phyloP scores from a whole-genome alignment of 1,284 basidiomycete species.

The Puccinia horiana region DNA sequence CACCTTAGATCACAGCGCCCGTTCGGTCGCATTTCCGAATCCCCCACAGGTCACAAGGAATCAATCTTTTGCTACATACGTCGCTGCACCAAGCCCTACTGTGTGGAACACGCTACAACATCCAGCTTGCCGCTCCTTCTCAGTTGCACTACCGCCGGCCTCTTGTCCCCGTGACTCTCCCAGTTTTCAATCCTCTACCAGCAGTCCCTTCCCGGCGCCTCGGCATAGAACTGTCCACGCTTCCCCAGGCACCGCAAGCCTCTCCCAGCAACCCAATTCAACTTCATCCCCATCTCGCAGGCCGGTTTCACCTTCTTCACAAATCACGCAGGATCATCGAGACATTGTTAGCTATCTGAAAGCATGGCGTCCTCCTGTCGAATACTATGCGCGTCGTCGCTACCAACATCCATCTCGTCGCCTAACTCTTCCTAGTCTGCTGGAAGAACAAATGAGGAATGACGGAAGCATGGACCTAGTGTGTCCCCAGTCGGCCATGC shows the following conservation, averaged over 20 bases:
- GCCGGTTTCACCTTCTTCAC: background rate
- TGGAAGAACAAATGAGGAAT: slow-evolving; percentile 19
- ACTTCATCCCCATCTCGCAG: background rate
- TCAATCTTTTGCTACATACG: background rate
- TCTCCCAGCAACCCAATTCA: background rate
- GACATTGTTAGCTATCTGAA: slow-evolving; percentile 32
- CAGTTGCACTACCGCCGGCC: background rate
- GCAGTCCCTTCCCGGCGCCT: background rate
- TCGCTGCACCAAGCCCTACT: background rate
- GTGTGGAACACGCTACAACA: background rate
- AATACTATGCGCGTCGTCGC: slow-evolving; percentile 41
- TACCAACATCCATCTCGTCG: slow-evolving; percentile 31
- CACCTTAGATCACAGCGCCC: background rate
- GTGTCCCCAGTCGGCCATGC: slow-evolving; percentile 6
- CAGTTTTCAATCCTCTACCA: background rate
- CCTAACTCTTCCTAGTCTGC: slow-evolving; percentile 18
- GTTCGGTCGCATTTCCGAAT: background rate
- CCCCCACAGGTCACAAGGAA: background rate
- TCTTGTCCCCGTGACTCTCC: background rate
- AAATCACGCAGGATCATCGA: background rate
- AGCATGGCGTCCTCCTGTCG: slow-evolving; percentile 37
- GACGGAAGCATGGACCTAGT: slow-evolving; percentile 25
- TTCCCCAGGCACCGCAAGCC: background rate
- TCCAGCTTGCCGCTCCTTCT: background rate
- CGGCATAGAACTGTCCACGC: background rate